These are phyloP conservation scores for Xylaria palmicola DNA, from an alignment of 495 filamentous ascomycete genomes.

Conservation along the genomic window DNA sequence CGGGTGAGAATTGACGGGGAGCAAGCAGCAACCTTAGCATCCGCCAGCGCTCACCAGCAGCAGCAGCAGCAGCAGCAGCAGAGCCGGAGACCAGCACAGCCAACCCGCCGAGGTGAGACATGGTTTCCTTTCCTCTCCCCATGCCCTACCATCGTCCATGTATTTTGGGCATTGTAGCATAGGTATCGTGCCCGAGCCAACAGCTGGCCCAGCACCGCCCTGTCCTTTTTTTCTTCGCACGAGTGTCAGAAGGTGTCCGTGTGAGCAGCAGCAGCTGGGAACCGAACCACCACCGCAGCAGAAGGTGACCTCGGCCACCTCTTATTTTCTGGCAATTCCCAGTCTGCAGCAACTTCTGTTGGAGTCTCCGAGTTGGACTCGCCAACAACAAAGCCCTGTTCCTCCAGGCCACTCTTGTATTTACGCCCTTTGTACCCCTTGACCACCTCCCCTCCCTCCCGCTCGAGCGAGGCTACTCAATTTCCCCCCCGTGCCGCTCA, in stretches of 20 bases:
- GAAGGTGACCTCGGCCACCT: slow-evolving; percentile 27
- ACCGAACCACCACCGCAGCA: slow-evolving; percentile 19
- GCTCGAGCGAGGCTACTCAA: slow-evolving; percentile 31
- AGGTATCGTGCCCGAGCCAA: slow-evolving; percentile 28
- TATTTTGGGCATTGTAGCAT: slow-evolving; percentile 34
- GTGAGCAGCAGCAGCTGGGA: slow-evolving; percentile 15
- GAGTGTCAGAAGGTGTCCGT: slow-evolving; percentile 18
- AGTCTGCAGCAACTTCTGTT: slow-evolving; percentile 21
- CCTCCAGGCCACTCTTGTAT: slow-evolving; percentile 27
- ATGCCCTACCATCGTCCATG: slow-evolving; percentile 20
- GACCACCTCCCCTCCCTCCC: slow-evolving; percentile 26
- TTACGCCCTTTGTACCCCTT: slow-evolving; percentile 19
- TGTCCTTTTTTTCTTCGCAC: slow-evolving; percentile 27
- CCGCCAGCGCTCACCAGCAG: not conserved
- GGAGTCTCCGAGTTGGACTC: slow-evolving; percentile 30
- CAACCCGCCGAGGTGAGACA: slow-evolving; percentile 35
- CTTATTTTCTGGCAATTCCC: slow-evolving; percentile 32
- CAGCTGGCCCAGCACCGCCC: slow-evolving; percentile 37
- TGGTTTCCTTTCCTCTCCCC: slow-evolving; percentile 18
- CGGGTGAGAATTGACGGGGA: slow-evolving; percentile 9
- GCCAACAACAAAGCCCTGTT: slow-evolving; percentile 33
- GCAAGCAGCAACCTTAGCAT: not conserved
- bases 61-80: slow-evolving; percentile 3
- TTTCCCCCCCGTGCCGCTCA: slow-evolving; percentile 15
- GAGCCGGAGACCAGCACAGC: slow-evolving; percentile 13